Evolutionary conservation across 2,329 filamentous ascomycete species (phyloP).

Genomic region (Aspergillus ibericus): DNA sequence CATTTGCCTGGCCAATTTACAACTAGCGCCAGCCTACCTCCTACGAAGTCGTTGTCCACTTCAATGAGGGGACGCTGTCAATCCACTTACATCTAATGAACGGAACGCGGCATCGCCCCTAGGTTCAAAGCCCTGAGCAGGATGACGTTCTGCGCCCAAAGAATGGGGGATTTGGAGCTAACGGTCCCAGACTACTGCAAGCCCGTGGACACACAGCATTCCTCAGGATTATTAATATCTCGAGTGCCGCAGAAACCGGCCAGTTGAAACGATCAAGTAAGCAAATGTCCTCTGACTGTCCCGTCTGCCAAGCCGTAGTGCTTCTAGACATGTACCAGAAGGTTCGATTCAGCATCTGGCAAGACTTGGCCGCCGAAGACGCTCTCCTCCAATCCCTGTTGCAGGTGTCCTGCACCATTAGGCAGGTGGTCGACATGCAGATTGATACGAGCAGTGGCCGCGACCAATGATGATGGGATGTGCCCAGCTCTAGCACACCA

Average conservation of each 20-base stretch:
- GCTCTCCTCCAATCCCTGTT: not conserved
- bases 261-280: not conserved
- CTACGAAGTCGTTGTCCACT: not conserved
- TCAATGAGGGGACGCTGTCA: not conserved
- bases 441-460: not conserved
- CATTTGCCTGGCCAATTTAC: not conserved
- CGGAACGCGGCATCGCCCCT: not conserved
- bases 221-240: not conserved
- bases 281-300: not conserved
- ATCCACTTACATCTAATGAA: too few relatives aligned
- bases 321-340: slow-evolving; percentile 35
- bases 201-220: not conserved
- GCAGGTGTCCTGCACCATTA: not conserved
- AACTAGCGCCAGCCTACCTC: not conserved
- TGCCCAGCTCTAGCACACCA: not conserved
- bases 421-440: not conserved
- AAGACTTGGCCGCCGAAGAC: not conserved
- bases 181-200: not conserved
- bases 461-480: not conserved
- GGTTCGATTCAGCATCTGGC: slow-evolving; percentile 19
- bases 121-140: not conserved
- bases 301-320: slow-evolving; percentile 10
- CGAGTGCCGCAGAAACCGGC: not conserved
- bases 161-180: not conserved
- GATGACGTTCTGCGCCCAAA: not conserved